A percentile compares a stretch with the other conserved stretches of the same genome.
Conservation (phyloP, 495 filamentous ascomycete genomes). For the Massariosphaeria phaeospora region DNA sequence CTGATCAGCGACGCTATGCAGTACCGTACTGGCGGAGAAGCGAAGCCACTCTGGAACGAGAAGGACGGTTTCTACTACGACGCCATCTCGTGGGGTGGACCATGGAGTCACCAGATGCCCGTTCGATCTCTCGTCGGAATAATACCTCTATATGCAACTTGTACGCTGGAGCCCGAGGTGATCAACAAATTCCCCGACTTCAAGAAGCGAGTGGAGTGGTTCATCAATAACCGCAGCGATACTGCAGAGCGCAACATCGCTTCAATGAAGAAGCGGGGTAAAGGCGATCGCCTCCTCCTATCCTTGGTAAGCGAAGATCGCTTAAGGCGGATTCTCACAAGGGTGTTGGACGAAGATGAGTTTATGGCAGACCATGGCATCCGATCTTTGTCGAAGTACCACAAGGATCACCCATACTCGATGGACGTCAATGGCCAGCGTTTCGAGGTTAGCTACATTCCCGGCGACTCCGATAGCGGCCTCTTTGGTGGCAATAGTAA, state of each 20-base stretch:
- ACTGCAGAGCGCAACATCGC: conserved; percentile 88
- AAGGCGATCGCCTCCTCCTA: conserved; percentile 78
- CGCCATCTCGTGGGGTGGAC: conserved; percentile 90
- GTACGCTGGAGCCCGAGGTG: conserved; percentile 87
- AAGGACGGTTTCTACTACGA: conserved; percentile 97
- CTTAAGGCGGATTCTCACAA: conserved; percentile 73
- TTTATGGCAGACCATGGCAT: conserved; percentile 89
- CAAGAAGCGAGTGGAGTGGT: conserved; percentile 89
- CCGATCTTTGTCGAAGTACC: conserved; percentile 86
- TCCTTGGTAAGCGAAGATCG: conserved; percentile 86
- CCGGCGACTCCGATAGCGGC: conserved; percentile 88
- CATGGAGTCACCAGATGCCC: conserved; percentile 85
- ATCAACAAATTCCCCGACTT: conserved; percentile 91
- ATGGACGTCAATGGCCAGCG: conserved; percentile 94
- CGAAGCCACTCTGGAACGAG: conserved; percentile 89
- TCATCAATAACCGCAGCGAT: conserved; percentile 77
- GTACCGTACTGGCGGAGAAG: conserved; percentile 69
- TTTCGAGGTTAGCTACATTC: conserved; percentile 84
- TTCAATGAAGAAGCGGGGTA: conserved; percentile 80
- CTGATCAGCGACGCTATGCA: conserved; percentile 98
- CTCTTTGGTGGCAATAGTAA: conserved; percentile 97
- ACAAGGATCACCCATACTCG: conserved; percentile 82
- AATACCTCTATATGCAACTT: conserved; percentile 85
- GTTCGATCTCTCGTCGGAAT: conserved; percentile 87
- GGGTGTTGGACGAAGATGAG: conserved; percentile 91